Conservation (phyloP, 1,284 basidiomycete species). For the Vanrija sp. region DNA sequence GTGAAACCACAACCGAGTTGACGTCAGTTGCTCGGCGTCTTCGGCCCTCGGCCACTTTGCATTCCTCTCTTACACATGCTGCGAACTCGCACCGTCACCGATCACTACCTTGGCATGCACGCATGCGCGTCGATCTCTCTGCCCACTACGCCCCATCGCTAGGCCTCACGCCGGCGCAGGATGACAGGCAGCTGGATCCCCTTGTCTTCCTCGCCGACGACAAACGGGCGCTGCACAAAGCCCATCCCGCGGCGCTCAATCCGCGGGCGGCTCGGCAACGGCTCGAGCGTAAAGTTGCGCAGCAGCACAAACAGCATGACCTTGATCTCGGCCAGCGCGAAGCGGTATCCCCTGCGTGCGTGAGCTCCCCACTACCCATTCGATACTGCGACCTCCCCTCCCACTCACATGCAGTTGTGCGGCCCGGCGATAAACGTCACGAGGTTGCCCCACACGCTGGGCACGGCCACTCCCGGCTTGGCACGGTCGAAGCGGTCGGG, state of each 20-base stretch:
- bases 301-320: constrained; percentile 55
- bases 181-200: constrained; percentile 16
- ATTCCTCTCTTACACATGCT: too few relatives aligned
- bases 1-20: too few relatives aligned
- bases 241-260: constrained; percentile 1
- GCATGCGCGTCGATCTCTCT: too few relatives aligned
- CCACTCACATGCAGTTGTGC: constrained; percentile 58
- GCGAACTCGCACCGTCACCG: too few relatives aligned
- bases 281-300: constrained; percentile 25
- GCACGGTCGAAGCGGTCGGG: constrained; percentile 30
- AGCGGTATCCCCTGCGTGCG: constrained; percentile 56
- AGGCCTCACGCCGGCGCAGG: not conserved
- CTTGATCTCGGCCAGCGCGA: constrained; percentile 65
- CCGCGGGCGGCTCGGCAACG: not conserved
- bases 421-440: constrained; percentile 65
- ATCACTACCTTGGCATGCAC: too few relatives aligned
- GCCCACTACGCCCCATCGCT: too few relatives aligned
- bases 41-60: too few relatives aligned
- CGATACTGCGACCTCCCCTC: too few relatives aligned
- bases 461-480: constrained; percentile 45
- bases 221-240: constrained; percentile 9
- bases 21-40: too few relatives aligned
- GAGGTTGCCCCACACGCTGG: constrained; percentile 61
- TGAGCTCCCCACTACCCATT: too few relatives aligned
- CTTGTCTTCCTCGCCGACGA: constrained; percentile 9